Percentiles rank a stretch among this genome's conserved stretches.
Evolutionary conservation across 345 rosid species (phyloP).

Genomic region (Trapa bicornis): DNA sequence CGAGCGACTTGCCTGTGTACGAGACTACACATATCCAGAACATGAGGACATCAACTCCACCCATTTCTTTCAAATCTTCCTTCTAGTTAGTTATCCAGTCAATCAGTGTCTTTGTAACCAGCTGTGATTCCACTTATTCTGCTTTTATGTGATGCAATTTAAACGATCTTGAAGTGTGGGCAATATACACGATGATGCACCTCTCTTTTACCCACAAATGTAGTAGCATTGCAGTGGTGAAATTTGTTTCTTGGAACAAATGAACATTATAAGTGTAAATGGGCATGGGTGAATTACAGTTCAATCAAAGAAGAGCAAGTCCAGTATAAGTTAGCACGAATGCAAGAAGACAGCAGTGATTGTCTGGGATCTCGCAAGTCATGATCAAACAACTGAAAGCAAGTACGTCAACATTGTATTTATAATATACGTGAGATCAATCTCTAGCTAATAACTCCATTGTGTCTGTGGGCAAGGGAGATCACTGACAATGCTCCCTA

Average conservation of each 20-base stretch:
- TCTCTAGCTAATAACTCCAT: background rate
- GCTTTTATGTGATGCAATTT: background rate
- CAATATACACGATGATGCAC: too few relatives aligned
- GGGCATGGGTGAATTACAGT: background rate
- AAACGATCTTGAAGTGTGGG: too few relatives aligned
- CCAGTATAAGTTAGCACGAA: too few relatives aligned
- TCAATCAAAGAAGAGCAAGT: too few relatives aligned
- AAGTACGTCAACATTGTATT: too few relatives aligned
- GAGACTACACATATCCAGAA: conserved; percentile 8
- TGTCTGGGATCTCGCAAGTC: too few relatives aligned
- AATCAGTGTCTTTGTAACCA: background rate
- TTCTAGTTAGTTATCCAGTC: background rate
- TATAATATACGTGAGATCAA: background rate
- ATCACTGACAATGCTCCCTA: background rate
- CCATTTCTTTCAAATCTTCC: background rate
- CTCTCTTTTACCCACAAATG: background rate
- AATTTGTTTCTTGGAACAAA: background rate
- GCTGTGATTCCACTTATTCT: background rate
- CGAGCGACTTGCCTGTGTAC: conserved; percentile 10
- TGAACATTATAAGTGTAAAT: background rate
- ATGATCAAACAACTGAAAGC: too few relatives aligned
- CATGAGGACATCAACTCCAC: conserved; percentile 1
- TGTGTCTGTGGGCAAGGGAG: background rate
- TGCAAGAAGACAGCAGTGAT: too few relatives aligned
- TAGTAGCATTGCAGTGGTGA: too few relatives aligned